Evolutionary conservation across 352 stramenopile genomes (phyloP).

Genomic region (Pythium aquatile): DNA sequence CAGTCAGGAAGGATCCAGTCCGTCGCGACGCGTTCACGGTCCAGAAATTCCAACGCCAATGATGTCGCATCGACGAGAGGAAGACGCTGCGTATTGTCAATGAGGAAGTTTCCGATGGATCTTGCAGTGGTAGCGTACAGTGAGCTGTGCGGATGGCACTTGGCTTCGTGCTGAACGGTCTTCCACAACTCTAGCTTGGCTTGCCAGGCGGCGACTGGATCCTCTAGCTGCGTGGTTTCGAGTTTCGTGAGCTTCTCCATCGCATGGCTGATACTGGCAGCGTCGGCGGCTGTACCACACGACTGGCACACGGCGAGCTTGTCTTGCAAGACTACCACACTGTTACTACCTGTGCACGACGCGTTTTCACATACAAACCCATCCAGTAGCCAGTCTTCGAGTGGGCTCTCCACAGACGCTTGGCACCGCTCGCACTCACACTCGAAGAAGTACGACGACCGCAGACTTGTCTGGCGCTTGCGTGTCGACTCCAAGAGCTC

Average conservation of each 20-base stretch:
- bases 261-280: background rate
- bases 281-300: slow-evolving; percentile 1
- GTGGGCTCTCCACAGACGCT: background rate
- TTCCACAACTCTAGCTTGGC: slow-evolving; percentile 5
- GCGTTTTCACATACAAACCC: slow-evolving; percentile 15
- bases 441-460: slow-evolving; percentile 68
- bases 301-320: slow-evolving; percentile 3
- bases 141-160: slow-evolving; percentile 19
- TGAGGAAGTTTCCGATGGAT: slow-evolving; percentile 26
- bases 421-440: slow-evolving; percentile 43
- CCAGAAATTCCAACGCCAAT: slow-evolving; percentile 14
- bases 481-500: slow-evolving; percentile 59
- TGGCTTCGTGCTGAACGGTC: background rate
- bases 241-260: background rate
- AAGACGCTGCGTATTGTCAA: slow-evolving; percentile 19
- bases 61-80: no score
- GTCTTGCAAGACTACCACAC: slow-evolving; percentile 11
- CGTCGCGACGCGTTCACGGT: slow-evolving; percentile 10
- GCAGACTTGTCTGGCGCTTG: slow-evolving; percentile 34
- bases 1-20: slow-evolving; percentile 18
- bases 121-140: slow-evolving; percentile 10
- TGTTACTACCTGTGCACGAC: background rate
- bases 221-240: background rate
- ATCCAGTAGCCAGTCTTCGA: slow-evolving; percentile 23
- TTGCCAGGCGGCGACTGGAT: background rate